Evolutionary conservation across 805 yeast genomes (phyloP).

Genomic region (Sungouiella thailandica): DNA sequence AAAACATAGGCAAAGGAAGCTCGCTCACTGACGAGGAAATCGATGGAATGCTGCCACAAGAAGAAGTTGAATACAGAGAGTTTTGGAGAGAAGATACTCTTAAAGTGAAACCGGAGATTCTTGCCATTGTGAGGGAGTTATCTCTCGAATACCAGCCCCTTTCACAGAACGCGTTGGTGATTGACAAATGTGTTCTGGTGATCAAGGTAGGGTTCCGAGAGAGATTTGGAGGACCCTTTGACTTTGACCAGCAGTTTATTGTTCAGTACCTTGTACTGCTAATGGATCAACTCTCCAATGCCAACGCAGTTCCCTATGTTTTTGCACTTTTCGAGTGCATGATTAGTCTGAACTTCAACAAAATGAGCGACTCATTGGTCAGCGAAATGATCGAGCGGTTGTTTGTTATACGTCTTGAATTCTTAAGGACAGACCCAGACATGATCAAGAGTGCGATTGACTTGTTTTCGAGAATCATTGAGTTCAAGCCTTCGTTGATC

Average conservation of each 20-base stretch:
- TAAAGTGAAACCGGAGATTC: slow-evolving; percentile 37
- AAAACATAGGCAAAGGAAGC: slow-evolving; percentile 69
- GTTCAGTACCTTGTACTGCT: slow-evolving; percentile 7
- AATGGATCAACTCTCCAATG: slow-evolving; percentile 12
- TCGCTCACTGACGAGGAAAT: slow-evolving; percentile 52
- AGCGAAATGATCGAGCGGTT: slow-evolving; percentile 33
- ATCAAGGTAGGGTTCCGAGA: slow-evolving; percentile 65
- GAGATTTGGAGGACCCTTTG: slow-evolving; percentile 60
- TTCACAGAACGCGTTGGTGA: slow-evolving; percentile 42
- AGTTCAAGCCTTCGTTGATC: slow-evolving; percentile 45
- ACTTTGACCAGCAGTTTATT: slow-evolving; percentile 25
- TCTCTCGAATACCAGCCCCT: slow-evolving; percentile 35
- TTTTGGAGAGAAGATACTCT: slow-evolving; percentile 51
- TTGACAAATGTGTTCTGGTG: slow-evolving; percentile 61
- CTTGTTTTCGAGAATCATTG: slow-evolving; percentile 47
- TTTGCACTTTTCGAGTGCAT: slow-evolving; percentile 43
- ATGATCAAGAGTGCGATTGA: slow-evolving; percentile 46
- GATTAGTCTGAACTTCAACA: slow-evolving; percentile 31
- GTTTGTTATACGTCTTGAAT: slow-evolving; percentile 29
- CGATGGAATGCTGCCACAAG: slow-evolving; percentile 32
- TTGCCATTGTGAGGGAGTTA: slow-evolving; percentile 38
- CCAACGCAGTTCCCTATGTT: slow-evolving; percentile 37
- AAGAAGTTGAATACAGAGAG: slow-evolving; percentile 15
- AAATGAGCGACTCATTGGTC: slow-evolving; percentile 26
- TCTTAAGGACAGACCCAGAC: slow-evolving; percentile 54